Conservation (phyloP, 306 rosid genomes). For the Citrullus amarus region DNA sequence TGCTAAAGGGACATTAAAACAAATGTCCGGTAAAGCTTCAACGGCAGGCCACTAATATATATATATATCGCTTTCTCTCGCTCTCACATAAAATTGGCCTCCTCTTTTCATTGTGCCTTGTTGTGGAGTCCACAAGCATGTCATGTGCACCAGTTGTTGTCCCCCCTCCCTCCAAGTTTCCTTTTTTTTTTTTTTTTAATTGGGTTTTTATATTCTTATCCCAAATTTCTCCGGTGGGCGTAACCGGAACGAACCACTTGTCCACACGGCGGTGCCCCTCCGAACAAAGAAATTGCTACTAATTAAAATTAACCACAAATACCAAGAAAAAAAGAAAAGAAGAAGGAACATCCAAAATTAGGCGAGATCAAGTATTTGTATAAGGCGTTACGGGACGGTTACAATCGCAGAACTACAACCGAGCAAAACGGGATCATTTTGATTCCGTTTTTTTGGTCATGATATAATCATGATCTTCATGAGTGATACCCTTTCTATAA, state of each 20-base stretch:
- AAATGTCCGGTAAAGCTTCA: not conserved
- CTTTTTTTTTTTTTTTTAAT: not conserved
- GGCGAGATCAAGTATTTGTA: not conserved
- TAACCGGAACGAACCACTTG: not conserved
- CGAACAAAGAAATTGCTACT: no score
- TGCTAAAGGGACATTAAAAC: no score
- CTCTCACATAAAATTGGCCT: constrained; percentile 4
- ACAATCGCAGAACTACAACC: not conserved
- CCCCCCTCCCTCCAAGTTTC: not conserved
- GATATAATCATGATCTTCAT: not conserved
- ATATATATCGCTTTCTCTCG: not conserved
- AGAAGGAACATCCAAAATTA: not conserved
- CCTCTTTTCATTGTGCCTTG: not conserved
- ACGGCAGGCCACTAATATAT: not conserved
- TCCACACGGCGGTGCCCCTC: not conserved
- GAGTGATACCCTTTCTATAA: not conserved
- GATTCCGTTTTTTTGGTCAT: not conserved
- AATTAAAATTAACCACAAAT: not conserved
- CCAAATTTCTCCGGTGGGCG: not conserved
- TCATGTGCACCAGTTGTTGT: constrained; percentile 12
- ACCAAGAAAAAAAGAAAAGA: not conserved
- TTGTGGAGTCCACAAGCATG: constrained; percentile 12
- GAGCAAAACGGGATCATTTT: not conserved
- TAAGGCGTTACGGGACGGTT: not conserved
- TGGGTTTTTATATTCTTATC: not conserved